Evolutionary conservation across 2,329 filamentous ascomycete genomes (phyloP), one percentile per base, ranked within the genome.

Genomic region (Ramularia collo-cygni): DNA sequence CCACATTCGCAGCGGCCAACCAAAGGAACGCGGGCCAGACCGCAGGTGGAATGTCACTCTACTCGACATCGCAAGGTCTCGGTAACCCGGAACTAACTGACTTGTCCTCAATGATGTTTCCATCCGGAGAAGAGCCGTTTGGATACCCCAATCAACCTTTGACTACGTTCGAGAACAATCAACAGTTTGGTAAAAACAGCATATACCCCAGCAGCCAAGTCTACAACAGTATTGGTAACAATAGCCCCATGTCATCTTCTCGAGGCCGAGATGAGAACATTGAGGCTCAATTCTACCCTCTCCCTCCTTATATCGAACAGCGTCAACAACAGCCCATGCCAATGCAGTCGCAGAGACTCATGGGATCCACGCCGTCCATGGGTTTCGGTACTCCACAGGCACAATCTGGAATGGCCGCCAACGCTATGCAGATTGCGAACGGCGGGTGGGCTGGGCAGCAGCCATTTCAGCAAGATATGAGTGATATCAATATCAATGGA

Each of bases 21-120:
- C 44, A 46, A 18, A 44, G 43, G 42, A 49, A 40, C 29, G 40
- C 48, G 13, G 47, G 46, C 12, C 39, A 51, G n/a, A 35, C 47
- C 4, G 43, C 52, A 37, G 38, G 34, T 14, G 50, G 41, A 18
- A 46, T 40, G 18, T 46, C 52, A 39, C 43, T 40, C 28, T 51
- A 50, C 34, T 35, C 53, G 2, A 15, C 58, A 17, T 51, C 55
- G 3, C 49, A 47, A 16, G 51, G 55, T 34, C 56, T 61, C 26
- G 42, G 46, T 17, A 68, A 66, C 41, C 63, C 67, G 3, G 65
- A 63, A 7, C 67, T 88, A 12, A 76, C 83, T 48, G 83, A 85
- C 57, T 72, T 89, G 5, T 81, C 81, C 43, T 77, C 80, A 3
- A 77, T 89, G 65, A 88, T 90, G 81, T 90, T 90, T 55, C 81